Conservation (phyloP, 805 yeast species). For the Yarrowia osloensis region DNA sequence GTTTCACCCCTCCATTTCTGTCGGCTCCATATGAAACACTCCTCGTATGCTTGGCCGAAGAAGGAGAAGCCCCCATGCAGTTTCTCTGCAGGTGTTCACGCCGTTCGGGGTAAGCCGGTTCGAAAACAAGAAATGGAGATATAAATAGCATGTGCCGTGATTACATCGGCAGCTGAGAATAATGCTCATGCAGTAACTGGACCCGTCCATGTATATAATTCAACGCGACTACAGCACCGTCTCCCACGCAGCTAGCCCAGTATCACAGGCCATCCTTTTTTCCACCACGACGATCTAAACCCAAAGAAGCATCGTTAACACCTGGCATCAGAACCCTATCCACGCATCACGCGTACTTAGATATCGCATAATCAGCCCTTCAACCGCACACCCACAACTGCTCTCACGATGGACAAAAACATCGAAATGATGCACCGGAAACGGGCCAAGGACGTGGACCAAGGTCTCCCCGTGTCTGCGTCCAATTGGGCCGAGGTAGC, state of each 20-base stretch:
- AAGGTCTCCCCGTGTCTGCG: slow-evolving; percentile 33
- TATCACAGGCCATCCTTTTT: too few species aligned
- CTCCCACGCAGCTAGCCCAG: too few species aligned
- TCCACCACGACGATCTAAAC: not conserved
- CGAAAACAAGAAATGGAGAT: too few species aligned
- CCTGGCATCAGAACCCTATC: slow-evolving; percentile 13
- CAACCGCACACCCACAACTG: not conserved
- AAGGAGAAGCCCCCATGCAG: not conserved
- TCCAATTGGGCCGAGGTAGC: slow-evolving; percentile 34
- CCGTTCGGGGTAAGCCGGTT: too few species aligned
- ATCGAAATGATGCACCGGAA: slow-evolving; percentile 31
- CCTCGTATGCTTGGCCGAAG: not conserved
- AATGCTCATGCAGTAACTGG: too few species aligned
- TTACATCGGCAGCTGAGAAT: too few species aligned
- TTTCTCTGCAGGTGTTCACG: not conserved
- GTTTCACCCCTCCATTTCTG: too few species aligned
- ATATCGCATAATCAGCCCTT: not conserved
- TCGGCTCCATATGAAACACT: not conserved
- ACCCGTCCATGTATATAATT: too few species aligned
- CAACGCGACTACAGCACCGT: too few species aligned
- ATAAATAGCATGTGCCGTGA: too few species aligned
- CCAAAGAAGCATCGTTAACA: not conserved
- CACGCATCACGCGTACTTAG: slow-evolving; percentile 4
- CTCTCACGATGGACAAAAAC: slow-evolving; percentile 17
- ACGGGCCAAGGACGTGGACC: slow-evolving; percentile 27